Conservation (phyloP, 768 basidiomycete species). For the Pholiota conissans region DNA sequence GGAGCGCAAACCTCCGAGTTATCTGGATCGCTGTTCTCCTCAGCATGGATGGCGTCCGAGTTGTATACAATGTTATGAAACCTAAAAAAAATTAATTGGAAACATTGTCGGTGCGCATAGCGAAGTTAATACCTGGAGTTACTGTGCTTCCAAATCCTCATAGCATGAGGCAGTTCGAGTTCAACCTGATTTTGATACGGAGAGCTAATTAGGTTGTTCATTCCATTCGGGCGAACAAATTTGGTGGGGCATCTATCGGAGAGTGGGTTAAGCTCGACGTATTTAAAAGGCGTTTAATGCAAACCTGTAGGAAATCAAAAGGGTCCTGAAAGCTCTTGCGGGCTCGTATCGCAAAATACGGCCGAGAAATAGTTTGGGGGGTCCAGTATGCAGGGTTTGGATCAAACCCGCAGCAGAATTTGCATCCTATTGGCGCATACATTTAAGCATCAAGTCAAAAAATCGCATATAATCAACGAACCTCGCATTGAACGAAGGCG, state of each 20-base stretch:
- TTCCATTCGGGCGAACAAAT: conserved; percentile 24
- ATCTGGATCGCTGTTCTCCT: conserved; percentile 28
- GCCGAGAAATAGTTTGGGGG: conserved; percentile 68
- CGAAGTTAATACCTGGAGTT: conserved; percentile 46
- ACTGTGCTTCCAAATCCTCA: conserved; percentile 57
- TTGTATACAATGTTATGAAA: conserved; percentile 55
- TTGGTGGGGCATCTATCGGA: conserved; percentile 37
- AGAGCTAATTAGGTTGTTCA: conserved; percentile 9
- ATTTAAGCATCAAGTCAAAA: conserved; percentile 10
- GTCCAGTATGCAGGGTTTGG: conserved; percentile 51
- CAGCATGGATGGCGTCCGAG: conserved; percentile 47
- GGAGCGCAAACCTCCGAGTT: conserved; percentile 12
- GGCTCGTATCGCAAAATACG: conserved; percentile 75
- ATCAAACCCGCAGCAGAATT: conserved; percentile 59
- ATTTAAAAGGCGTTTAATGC: neutral
- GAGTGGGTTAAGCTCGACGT: conserved; percentile 2
- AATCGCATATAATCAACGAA: conserved; percentile 26
- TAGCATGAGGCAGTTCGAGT: conserved; percentile 54
- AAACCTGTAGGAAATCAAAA: conserved; percentile 70
- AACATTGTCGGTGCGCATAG: no score
- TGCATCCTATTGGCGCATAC: conserved; percentile 47
- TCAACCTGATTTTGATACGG: conserved; percentile 32
- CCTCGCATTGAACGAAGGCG: conserved; percentile 87
- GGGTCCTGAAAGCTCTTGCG: conserved; percentile 72
- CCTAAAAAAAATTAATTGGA: conserved; percentile 15